Percentiles rank a stretch among this genome's conserved stretches.
Evolutionary conservation across 1,139 yeast genomes (phyloP).

Genomic region (Chernovozyma sophiae-reginae): DNA sequence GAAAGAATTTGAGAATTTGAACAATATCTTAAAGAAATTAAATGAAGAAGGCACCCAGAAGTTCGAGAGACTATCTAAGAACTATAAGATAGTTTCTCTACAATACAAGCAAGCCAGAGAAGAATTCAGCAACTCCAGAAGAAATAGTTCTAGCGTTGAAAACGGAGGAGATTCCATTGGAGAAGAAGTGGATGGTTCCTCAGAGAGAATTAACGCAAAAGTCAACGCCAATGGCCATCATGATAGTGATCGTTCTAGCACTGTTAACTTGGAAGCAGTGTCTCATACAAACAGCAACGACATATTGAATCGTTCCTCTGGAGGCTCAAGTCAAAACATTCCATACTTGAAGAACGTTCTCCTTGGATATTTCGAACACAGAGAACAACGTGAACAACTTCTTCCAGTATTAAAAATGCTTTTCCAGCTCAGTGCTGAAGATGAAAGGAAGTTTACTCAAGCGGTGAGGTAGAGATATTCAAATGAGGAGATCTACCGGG

Average conservation of each 20-base stretch:
- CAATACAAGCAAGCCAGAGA: slow-evolving; percentile 43
- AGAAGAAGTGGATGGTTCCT: slow-evolving; percentile 6
- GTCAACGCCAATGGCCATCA: neutral
- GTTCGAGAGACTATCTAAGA: slow-evolving; percentile 61
- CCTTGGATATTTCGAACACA: slow-evolving; percentile 84
- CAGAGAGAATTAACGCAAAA: slow-evolving; percentile 3
- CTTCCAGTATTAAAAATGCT: slow-evolving; percentile 82
- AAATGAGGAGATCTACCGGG: slow-evolving; percentile 3
- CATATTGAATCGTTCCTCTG: neutral
- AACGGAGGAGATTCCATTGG: slow-evolving; percentile 7
- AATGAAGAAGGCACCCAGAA: slow-evolving; percentile 68
- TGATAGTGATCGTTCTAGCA: neutral
- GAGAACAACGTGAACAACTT: slow-evolving; percentile 81
- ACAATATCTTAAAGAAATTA: slow-evolving; percentile 53
- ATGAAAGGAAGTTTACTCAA: slow-evolving; percentile 63
- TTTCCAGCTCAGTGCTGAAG: slow-evolving; percentile 62
- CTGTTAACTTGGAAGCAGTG: slow-evolving; percentile 7
- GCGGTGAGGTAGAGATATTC: slow-evolving; percentile 53
- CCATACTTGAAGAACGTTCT: slow-evolving; percentile 86
- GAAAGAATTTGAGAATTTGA: slow-evolving; percentile 55
- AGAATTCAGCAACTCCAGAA: neutral
- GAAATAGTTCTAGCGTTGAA: slow-evolving; percentile 7
- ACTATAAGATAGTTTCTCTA: slow-evolving; percentile 56
- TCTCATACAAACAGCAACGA: slow-evolving; percentile 7
- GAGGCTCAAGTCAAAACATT: slow-evolving; percentile 28